A percentile compares a stretch with the other conserved stretches of the same genome.
Evolutionary conservation across 2,329 filamentous ascomycete genomes (phyloP).

Genomic region (Ophiostoma fasciatum): DNA sequence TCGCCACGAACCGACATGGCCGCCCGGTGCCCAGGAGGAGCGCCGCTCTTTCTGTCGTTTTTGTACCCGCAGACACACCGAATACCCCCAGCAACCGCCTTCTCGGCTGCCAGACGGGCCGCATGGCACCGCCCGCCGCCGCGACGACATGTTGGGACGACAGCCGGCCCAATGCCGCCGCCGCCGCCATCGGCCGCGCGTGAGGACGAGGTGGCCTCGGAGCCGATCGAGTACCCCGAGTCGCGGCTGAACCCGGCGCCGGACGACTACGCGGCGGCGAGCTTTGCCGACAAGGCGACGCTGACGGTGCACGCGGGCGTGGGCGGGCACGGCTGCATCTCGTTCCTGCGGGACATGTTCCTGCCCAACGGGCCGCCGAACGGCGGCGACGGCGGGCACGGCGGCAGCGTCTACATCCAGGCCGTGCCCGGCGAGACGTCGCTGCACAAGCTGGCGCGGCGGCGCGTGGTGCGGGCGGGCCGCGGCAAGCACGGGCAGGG

Average conservation of each 20-base stretch:
- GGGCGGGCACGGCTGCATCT: slow-evolving; percentile 86
- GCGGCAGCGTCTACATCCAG: slow-evolving; percentile 89
- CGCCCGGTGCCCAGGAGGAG: slow-evolving; percentile 23
- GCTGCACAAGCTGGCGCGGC: slow-evolving; percentile 74
- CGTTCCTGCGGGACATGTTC: slow-evolving; percentile 85
- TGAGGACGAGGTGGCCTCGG: too few species aligned
- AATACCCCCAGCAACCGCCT: slow-evolving; percentile 9
- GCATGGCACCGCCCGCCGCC: slow-evolving; percentile 9
- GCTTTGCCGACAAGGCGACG: slow-evolving; percentile 76
- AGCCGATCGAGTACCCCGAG: slow-evolving; percentile 16
- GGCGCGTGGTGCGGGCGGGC: slow-evolving; percentile 59
- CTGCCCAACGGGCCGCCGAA: slow-evolving; percentile 81
- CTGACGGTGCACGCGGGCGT: slow-evolving; percentile 63
- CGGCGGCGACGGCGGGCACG: slow-evolving; percentile 83
- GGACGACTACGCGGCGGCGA: slow-evolving; percentile 67
- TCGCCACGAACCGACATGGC: too few species aligned
- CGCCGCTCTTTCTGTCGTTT: slow-evolving; percentile 29
- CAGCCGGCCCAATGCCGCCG: slow-evolving; percentile 5
- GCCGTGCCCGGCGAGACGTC: slow-evolving; percentile 84
- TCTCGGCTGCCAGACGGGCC: slow-evolving; percentile 6
- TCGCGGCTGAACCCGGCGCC: slow-evolving; percentile 65
- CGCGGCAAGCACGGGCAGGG: slow-evolving; percentile 68
- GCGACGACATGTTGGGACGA: too few species aligned
- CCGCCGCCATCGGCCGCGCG: slow-evolving; percentile 3
- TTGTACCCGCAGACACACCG: slow-evolving; percentile 26